Base-by-base conservation (phyloP, 306 rosid genomes). In the Vachellia pachyceras region DNA sequence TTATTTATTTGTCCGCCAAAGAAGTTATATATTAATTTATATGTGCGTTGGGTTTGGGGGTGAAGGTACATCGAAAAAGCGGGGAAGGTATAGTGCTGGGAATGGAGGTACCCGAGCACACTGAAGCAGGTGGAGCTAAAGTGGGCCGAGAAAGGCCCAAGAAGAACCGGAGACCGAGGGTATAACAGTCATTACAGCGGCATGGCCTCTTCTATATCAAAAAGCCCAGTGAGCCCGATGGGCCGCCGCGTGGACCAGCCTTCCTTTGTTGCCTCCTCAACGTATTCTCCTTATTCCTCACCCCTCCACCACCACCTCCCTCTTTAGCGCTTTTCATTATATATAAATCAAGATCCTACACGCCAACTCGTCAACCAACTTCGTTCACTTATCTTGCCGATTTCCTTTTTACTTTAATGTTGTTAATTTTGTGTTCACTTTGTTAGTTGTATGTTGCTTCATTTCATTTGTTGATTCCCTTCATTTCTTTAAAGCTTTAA, bases 111-210 rank as follows among this genome's bases (percentile, higher is more conserved):
- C 78, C 89, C 94, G 36, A 76, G 65, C 1, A 75, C 73, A 37
- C 33, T 89, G 87, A 94, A 86, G 90, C 89, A 84, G 35, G 86
- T 69, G 29, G 98, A 94, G 89, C 82, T 90, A 3, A 84, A 82
- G 72, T 94, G 97, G 97, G 94, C 92, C 0, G 97, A 91, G 90
- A 92, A 87, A 79, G 97, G 97, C 49, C 92, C 97, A 25, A 89
- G 88, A 11, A 90, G 88, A 47, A 91, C 49, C 2, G 83, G 83
- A 33, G 85, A 88, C 37, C 72, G 73, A 89, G 88, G 83, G 5
- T 76, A 75, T 68, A 68, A 20, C 17, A 77, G 89, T 36, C 85
- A 77, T 41, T 81, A 75, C 68, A 80, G 87, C 42, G 49, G 79
- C 0, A 37, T 76, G 78, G 7, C 33, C 10, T 79, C 87, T 0